Conservation (phyloP, 139 green algal genomes). For the Gonium pectorale region DNA sequence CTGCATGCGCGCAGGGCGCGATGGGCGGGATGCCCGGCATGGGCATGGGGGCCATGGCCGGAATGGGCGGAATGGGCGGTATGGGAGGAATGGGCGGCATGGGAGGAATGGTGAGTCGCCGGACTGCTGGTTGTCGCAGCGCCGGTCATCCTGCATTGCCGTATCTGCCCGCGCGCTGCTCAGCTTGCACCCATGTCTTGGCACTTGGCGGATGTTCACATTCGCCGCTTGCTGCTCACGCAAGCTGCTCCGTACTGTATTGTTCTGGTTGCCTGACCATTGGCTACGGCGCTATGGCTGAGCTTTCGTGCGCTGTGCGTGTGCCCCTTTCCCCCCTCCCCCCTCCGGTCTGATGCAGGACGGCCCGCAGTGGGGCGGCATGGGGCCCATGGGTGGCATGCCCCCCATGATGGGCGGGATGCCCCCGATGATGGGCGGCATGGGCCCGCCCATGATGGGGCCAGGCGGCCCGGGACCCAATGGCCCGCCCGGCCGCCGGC, state of each 20-base stretch:
- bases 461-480: slow-evolving; percentile 6
- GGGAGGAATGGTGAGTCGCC: slow-evolving; percentile 25
- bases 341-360: too few species aligned
- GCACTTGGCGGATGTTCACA: too few species aligned
- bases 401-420: slow-evolving; percentile 28
- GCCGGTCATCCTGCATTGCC: too few species aligned
- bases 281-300: too few species aligned
- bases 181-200: too few species aligned
- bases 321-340: background rate
- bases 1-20: too few species aligned
- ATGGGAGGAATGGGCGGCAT: slow-evolving; percentile 15
- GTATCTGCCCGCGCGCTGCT: too few species aligned
- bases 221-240: too few species aligned
- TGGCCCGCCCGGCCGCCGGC: slow-evolving; percentile 49
- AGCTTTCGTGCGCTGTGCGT: too few species aligned
- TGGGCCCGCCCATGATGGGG: slow-evolving; percentile 21
- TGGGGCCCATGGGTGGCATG: slow-evolving; percentile 34
- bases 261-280: too few species aligned
- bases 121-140: too few species aligned
- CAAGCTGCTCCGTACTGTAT: too few species aligned
- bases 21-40: slow-evolving; percentile 34
- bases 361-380: slow-evolving; percentile 13
- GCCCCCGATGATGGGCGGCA: slow-evolving; percentile 18
- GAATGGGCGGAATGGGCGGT: background rate
- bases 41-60: slow-evolving; percentile 22